Conservation (phyloP, 73 alveolate species). For the Paramecium caudatum region DNA sequence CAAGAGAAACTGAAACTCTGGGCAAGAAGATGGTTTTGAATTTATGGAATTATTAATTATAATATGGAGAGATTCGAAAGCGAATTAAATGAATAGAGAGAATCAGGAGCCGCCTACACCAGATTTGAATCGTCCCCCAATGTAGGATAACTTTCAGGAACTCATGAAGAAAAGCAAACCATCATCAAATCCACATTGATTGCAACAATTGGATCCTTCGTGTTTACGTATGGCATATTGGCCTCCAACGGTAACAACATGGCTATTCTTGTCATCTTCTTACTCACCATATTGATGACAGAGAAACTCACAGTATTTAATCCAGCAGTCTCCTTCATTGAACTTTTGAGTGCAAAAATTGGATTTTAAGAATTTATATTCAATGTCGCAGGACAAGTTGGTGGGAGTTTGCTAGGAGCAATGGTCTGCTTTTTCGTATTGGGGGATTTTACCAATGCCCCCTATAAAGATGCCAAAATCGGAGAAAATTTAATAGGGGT, state of each 20-base stretch:
- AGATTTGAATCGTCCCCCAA: conserved; percentile 34
- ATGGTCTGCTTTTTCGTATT: conserved; percentile 38
- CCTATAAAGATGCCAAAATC: conserved; percentile 46
- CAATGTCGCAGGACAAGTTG: conserved; percentile 36
- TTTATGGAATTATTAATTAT: conserved; percentile 42
- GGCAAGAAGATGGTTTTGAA: conserved; percentile 19
- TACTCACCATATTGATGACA: conserved; percentile 23
- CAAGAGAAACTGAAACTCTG: conserved; percentile 6
- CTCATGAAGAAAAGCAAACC: background rate
- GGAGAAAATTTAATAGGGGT: conserved; percentile 35
- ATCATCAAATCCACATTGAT: conserved; percentile 14
- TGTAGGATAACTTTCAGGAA: conserved; percentile 10
- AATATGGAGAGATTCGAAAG: conserved; percentile 25
- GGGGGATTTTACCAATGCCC: conserved; percentile 18
- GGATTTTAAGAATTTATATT: conserved; percentile 47
- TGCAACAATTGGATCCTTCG: conserved; percentile 47
- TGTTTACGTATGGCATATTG: conserved; percentile 52
- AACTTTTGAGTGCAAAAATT: conserved; percentile 3
- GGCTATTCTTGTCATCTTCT: conserved; percentile 39
- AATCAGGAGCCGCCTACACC: conserved; percentile 14
- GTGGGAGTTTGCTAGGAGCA: conserved; percentile 54
- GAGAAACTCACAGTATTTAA: conserved; percentile 48
- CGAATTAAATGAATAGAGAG: conserved; percentile 1
- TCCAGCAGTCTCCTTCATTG: conserved; percentile 66
- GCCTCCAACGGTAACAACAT: conserved; percentile 20